Base-by-base conservation (phyloP, 805 yeast genomes). In the Cyberlindnera petersonii region DNA sequence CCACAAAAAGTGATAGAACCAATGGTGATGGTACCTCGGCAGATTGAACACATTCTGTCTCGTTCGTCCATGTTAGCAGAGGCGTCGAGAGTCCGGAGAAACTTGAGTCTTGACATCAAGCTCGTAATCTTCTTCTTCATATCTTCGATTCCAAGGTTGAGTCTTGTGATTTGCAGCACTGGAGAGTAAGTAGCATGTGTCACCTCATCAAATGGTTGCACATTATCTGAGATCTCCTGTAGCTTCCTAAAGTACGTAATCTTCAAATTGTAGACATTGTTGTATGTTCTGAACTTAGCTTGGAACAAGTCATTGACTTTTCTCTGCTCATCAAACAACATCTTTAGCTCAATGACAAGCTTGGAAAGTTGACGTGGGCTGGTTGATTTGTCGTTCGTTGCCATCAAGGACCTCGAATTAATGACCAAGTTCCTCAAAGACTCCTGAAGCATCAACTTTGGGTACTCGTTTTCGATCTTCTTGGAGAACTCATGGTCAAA, bases 1-100 rank as follows among this genome's bases (percentile, higher is more conserved):
- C 98, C 98, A 69, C 98, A 93, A 9, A 78, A 78, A 0, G 95
- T 82, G 40, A 93, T 65, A 0, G 93, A 73, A 0, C 98, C 98
- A 27, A 78, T 68, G 3, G 74, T 66, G 35, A 88, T 86, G 2
- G 74, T 57, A 4, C 79, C 71, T 16, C 83, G 75, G 58, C 98
- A 93, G 44, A 93, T 89, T 23, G 80, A 73, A 60, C 98, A 93
- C 15, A 71, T 60, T 38, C 50, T 49, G 15, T 62, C 61, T n/a
- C 41, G 39, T 7, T 58, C 57, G 7, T 58, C 62, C 4, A 24
- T n/a, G n/a, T 10, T 6, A 7, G 23, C 10, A 7, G 24, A 13
- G 3, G 27, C 18, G 9, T 24, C 10, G 13, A 35, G 19, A 22
- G 34, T 28, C 16, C 63, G 61, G 42, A 82, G 56, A 54, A 79